Base-by-base conservation (phyloP, 805 yeast genomes). In the Yarrowia alimentaria region DNA sequence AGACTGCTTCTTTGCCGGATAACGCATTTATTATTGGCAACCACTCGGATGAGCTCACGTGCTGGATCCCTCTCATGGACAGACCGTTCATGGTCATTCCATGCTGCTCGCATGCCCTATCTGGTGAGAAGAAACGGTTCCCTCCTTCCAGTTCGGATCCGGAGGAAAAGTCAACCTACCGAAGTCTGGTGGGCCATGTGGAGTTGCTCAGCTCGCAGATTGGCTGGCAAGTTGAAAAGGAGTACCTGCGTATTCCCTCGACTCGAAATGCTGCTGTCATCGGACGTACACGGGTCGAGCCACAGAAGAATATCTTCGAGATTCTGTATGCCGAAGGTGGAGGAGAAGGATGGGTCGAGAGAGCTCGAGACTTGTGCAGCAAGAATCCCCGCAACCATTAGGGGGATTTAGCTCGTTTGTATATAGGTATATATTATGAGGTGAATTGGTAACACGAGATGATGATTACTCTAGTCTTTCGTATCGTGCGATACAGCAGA, bases 31-130 rank as follows among this genome's bases (percentile, higher is more conserved):
- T 90, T 26, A 89, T 91, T 35, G 98, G 98, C 1, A 91, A 91
- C 63, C 98, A 91, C 62, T 85, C 95, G 1, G 98, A 91, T 64
- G 98, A 91, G 63, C 73, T 91, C 52, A 90, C 97, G 0, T 85
- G 95, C 57, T 91, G 98, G 97, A 81, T 91, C 28, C 98, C 98
- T 3, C 68, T 91, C 9, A 67, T 91, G 9, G 84, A 75, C 55
- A 52, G 56, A 24, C 96, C 96, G 6, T 91, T 87, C 63, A 71
- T 91, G 72, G 95, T 88, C 8, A 86, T 91, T 32, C 98, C 98
- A 9, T 91, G 98, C 64, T 91, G 98, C 64, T 89, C 97, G 0
- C 96, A 91, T 65, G 79, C 84, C 2, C 73, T 91, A 33, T 76
- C 81, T 5, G 98, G 98, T 2, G 81, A 79, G 21, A 80, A 80